Conservation (phyloP, 352 stramenopile species). For the Globisporangium barbulae region DNA sequence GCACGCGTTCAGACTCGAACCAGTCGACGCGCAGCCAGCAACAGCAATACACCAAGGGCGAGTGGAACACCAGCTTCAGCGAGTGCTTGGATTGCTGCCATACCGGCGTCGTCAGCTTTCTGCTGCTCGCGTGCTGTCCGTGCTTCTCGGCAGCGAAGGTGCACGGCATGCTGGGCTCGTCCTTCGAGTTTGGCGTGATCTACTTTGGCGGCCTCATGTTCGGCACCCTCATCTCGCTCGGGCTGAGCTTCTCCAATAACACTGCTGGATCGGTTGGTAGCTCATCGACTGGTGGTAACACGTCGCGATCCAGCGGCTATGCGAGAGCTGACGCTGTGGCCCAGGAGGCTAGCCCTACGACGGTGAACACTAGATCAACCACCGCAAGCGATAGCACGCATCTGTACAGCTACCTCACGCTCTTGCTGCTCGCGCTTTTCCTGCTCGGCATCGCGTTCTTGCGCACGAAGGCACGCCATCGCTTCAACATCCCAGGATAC, state of each 20-base stretch:
- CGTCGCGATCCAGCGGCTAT: background rate
- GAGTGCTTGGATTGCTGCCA: background rate
- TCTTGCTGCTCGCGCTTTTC: conserved; percentile 28
- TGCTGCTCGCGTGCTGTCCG: conserved; percentile 29
- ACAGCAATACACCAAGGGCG: background rate
- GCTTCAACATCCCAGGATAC: conserved; percentile 41
- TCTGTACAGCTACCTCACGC: conserved; percentile 15
- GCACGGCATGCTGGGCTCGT: conserved; percentile 31
- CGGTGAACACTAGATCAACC: background rate
- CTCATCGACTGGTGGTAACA: background rate
- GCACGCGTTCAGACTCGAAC: conserved; percentile 11
- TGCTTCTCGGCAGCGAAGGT: conserved; percentile 39
- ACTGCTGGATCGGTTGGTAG: background rate
- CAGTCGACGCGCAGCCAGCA: conserved; percentile 10
- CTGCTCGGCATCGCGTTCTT: conserved; percentile 41
- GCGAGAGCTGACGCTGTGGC: background rate
- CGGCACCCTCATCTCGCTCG: conserved; percentile 27
- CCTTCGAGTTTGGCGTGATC: conserved; percentile 36
- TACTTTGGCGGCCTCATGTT: conserved; percentile 41
- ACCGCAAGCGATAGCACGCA: background rate
- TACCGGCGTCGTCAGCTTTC: background rate
- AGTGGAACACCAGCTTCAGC: conserved; percentile 6
- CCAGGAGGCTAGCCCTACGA: background rate
- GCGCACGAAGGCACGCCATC: conserved; percentile 33
- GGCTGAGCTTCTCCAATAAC: conserved; percentile 24